Evolutionary conservation across 2,329 filamentous ascomycete species (phyloP), one percentile per base, ranked within the genome.

Genomic region (Coniella lustricola): DNA sequence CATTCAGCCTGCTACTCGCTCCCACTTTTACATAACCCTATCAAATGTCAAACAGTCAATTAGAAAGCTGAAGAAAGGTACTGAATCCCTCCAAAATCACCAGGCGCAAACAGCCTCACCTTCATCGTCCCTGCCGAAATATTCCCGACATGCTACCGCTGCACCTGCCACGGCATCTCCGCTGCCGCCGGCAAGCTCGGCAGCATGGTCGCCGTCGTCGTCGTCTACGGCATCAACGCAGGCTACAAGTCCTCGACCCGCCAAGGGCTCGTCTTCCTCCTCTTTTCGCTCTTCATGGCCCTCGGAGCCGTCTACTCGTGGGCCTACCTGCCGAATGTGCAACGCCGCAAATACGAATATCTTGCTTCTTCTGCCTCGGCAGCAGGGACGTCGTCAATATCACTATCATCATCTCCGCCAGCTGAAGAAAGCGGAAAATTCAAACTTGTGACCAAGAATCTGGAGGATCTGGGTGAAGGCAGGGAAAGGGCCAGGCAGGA

Each of bases 111-210:
- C 56, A 78, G 76, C 0, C 71, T 82, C 10, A 83, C 79, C 0
- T 82, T 84, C 56, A 76, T 83, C 46, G 74, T 84, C 14, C 79
- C 81, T 1, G 79, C 77, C 36, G 80, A 84, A 58, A 74, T 81
- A 36, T 85, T 84, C 59, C 79, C 79, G 0, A 84, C 80, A 2
- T 72, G 74, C 53, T 83, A 82, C 56, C 74, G 81, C 35, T 79
- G 74, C 44, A 80, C 79, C 0, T 82, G 77, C 50, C 78, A 82
- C 56, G 79, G 78, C 20, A 77, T 82, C 45, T 79, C 78, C 0
- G 79, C 79, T 0, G 79, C 79, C 0, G 72, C 73, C 1, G 79
- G 79, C 10, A 82, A 82, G 57, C 61, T 78, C 1, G 79, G 77
- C 20, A 76, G 75, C 50, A 72, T 82, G 44, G 61, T 75, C 4